Base-by-base conservation (phyloP, 2,329 filamentous ascomycete genomes). In the Hansfordia pulvinata region DNA sequence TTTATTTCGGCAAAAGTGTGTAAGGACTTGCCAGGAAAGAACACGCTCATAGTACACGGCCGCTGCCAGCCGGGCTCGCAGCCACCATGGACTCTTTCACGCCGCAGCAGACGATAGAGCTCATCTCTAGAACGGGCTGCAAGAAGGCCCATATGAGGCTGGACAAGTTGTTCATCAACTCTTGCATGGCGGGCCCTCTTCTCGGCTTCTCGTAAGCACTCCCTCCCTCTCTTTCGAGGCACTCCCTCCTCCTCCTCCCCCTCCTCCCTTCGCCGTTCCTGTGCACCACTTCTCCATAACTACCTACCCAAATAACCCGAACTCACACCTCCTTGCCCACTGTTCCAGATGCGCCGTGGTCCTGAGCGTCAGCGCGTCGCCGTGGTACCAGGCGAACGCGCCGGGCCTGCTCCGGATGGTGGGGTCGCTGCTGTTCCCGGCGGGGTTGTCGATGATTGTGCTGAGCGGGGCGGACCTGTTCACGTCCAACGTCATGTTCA, bases 91-190 rank as follows among this genome's bases (percentile, higher is more conserved):
- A 61, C 31, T 47, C 57, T 4, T 61, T 61, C 39, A 58, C 58
- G 4, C 57, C 62, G 1, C 37, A 43, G 10, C 56, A 70, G 45
- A 58, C 64, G 19, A 57, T 58, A 6, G 62, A 69, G 44, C 45
- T 65, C 10, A 50, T 64, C 30, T 58, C 56, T 2, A 54, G 60
- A 8, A 52, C 58, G n/a, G 67, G 64, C 5, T 50, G 51, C 15
- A 52, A 52, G 28, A 70, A 69, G 39, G 62, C 60, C 8, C 54
- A 60, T 29, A 68, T 62, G 59, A 52, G 61, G 8, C 44, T 58
- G 4, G 58, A 65, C 38, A 69, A 68, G 35, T 49, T 67, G 20
- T 66, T 69, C 35, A 37, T 64, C 23, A 64, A 58, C 32, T 47
- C 58, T 4, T 53, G 68, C 20, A 58, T 63, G 23, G 63, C 63